Evolutionary conservation across 768 basidiomycete genomes (phyloP), one percentile per base, ranked within the genome.

Genomic region (Tricholoma furcatifolium): DNA sequence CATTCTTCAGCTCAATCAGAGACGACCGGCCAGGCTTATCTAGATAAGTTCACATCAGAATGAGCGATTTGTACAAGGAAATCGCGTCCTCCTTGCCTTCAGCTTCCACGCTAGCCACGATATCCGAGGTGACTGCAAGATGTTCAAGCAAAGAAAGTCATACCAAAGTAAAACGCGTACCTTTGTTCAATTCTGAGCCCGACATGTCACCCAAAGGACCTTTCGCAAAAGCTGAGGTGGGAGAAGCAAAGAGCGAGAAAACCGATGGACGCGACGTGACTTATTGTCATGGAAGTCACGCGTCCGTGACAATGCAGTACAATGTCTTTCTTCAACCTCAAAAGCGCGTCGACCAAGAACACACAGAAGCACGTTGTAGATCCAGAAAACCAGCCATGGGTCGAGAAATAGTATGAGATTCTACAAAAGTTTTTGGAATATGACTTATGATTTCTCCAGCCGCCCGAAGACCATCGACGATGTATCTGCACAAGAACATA

Each of bases 401-500:
- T 99, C 0, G 97, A 99, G 73, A 98, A 98, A 82, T 99, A 98
- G 94, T 95, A 38, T 45, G 83, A 71, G 9, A 31, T 12, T 7
- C n/a, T n/a, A 36, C 2, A 30, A 38, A n/a, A 11, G 7, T 6
- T 23, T 23, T 41, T 41, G 32, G 43, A 43, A 18, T 27, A 6
- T n/a, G n/a, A 20, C 20, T 47, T 50, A 14, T 35, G 30, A 50
- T n/a, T 53, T 38, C 32, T 43, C 23, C 65, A 98, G 94, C 67
- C 91, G 97, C 46, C 97, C 97, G 43, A 93, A 92, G 71, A 98
- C 95, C 18, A 98, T 99, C 57, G 93, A 97, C 63, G 97, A 99
- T 67, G 86, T 99, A 44, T 93, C 96, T 34, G 90, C 96, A 0
- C 97, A 99, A 68, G 97, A 98, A 46, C 92, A 99, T 67, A 97